These are phyloP conservation scores for Meredithiella fracta DNA, from an alignment of 2,329 filamentous ascomycete genomes.

Conservation along the genomic window DNA sequence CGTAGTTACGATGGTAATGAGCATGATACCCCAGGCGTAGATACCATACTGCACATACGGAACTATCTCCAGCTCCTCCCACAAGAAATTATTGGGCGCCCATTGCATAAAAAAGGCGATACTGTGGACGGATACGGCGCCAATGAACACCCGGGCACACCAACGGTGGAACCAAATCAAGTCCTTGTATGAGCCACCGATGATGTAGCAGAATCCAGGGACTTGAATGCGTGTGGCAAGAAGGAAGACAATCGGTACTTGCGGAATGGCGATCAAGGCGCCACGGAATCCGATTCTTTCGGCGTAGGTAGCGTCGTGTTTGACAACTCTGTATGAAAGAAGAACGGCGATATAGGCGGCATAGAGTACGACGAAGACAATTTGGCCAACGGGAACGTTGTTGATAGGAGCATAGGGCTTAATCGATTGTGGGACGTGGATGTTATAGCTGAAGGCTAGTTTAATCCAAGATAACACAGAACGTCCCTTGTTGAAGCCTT, in stretches of 20 bases:
- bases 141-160: constrained; percentile 51
- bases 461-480: constrained; percentile 28
- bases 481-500: background rate
- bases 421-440: constrained; percentile 29
- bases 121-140: constrained; percentile 52
- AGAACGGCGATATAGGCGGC: constrained; percentile 43
- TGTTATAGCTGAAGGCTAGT: constrained; percentile 40
- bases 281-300: constrained; percentile 52
- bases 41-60: constrained; percentile 50
- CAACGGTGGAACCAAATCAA: constrained; percentile 61
- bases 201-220: constrained; percentile 34
- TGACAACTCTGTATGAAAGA: constrained; percentile 33
- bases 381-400: constrained; percentile 40
- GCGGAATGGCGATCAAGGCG: constrained; percentile 47
- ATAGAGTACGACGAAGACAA: constrained; percentile 37
- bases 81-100: constrained; percentile 41
- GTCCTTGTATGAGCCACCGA: constrained; percentile 49
- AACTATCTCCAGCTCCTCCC: constrained; percentile 42
- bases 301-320: constrained; percentile 39
- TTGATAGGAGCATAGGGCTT: constrained; percentile 36
- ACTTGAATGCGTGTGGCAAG: constrained; percentile 40
- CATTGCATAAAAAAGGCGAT: constrained; percentile 53
- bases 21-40: constrained; percentile 46
- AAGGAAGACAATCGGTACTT: constrained; percentile 48
- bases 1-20: constrained; percentile 49